Percentiles rank a stretch among this genome's conserved stretches.
phyloP scores from a whole-genome alignment of 2,329 filamentous ascomycete genomes.

The Xylariaceae sp. region DNA sequence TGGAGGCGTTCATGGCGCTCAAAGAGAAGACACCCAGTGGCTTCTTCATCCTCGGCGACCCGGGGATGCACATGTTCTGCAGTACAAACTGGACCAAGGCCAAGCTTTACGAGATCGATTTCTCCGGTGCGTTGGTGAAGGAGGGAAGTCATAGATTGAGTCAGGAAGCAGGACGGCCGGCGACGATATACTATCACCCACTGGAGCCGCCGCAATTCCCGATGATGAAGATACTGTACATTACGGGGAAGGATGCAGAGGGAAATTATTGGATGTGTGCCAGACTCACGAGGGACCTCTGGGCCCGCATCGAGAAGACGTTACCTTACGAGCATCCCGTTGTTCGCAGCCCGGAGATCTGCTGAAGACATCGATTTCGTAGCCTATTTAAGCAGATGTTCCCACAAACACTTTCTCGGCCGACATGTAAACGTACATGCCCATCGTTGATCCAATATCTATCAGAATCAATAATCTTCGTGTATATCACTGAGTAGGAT shows the following conservation, averaged over 20 bases:
- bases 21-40: conserved; percentile 21
- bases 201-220: conserved; percentile 18
- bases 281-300: conserved; percentile 20
- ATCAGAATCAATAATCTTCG: no score
- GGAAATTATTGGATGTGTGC: conserved; percentile 27
- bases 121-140: conserved; percentile 17
- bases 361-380: no score
- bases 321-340: no score
- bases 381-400: no score
- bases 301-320: conserved; percentile 16
- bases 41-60: conserved; percentile 25
- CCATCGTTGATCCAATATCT: no score
- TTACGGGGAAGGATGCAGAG: conserved; percentile 24
- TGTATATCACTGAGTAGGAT: no score
- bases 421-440: no score
- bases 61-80: conserved; percentile 26
- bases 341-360: no score
- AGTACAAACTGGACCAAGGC: conserved; percentile 31
- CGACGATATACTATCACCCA: conserved; percentile 21
- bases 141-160: neutral
- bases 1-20: conserved; percentile 30
- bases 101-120: conserved; percentile 23
- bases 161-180: conserved; percentile 2
- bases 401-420: no score
- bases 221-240: conserved; percentile 23